Conservation (phyloP, 768 basidiomycete genomes). For the Xerocomellus chrysenteron region DNA sequence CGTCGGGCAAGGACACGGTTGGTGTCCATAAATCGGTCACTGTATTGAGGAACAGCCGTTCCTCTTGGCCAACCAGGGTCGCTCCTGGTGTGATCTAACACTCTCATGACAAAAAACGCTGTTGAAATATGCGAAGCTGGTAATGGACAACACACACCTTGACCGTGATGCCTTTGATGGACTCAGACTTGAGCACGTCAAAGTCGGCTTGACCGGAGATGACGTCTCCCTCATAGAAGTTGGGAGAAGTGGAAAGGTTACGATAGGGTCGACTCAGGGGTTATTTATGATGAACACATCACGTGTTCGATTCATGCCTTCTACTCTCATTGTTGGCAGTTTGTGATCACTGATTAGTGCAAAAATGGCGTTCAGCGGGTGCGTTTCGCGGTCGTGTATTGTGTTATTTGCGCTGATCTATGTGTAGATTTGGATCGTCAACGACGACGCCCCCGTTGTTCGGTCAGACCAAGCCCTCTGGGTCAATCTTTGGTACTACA, state of each 20-base stretch:
- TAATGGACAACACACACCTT: constrained; percentile 35
- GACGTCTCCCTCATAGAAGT: constrained; percentile 47
- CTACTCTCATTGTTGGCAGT: not conserved
- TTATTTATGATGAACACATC: constrained; percentile 5
- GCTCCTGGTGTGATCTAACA: constrained; percentile 43
- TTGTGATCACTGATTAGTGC: constrained; percentile 1
- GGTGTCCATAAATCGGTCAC: constrained; percentile 44
- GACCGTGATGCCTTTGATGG: constrained; percentile 47
- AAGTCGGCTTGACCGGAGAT: constrained; percentile 52
- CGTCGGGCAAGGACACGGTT: constrained; percentile 20
- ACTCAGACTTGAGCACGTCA: constrained; percentile 49
- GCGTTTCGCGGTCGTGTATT: not conserved
- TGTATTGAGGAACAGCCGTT: constrained; percentile 45
- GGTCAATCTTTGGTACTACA: constrained; percentile 40
- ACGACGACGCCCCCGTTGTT: constrained; percentile 38
- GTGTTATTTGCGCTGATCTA: constrained; percentile 5
- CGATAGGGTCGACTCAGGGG: constrained; percentile 17
- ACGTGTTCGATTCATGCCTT: constrained; percentile 8
- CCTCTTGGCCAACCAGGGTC: too few relatives aligned
- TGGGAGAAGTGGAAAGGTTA: constrained; percentile 33
- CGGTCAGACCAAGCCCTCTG: constrained; percentile 33
- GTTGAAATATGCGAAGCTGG: not conserved
- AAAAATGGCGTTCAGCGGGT: constrained; percentile 25
- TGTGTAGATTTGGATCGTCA: constrained; percentile 38
- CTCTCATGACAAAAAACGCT: not conserved